Base-by-base conservation (phyloP, 2,329 filamentous ascomycete genomes). In the Scortechinia acanthostroma region DNA sequence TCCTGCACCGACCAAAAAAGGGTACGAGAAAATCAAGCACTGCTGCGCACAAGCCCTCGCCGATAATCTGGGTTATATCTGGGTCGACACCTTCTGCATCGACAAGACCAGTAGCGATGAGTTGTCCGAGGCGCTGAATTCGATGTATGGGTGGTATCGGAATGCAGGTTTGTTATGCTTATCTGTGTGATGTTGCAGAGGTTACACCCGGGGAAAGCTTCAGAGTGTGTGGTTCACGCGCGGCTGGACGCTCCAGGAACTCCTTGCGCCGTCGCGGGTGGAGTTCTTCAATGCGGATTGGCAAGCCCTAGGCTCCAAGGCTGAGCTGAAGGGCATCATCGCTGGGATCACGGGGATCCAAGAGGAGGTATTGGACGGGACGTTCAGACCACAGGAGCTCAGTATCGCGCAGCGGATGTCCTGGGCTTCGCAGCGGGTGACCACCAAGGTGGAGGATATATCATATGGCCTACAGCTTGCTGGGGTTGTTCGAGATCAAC, bases 1-100 rank as follows among this genome's bases (percentile, higher is more conserved):
- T n/a, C n/a, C n/a, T n/a, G n/a, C n/a, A n/a, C n/a, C n/a, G n/a
- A n/a, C n/a, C n/a, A n/a, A n/a, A n/a, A n/a, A n/a, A n/a, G n/a
- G n/a, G n/a, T n/a, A n/a, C n/a, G n/a, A n/a, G n/a, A 40, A 40
- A 17, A 40, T 40, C 35, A 13, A 40, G 17, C 10, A 19, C 10
- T 15, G 35, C 35, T 6, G 6, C 10, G 17, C 6, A 6, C 35
- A 40, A 17, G 35, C 35, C 10, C 35, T 10, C 35, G 35, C 6
- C 35, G 35, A 40, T 17, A 17, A 17, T 17, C 17, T 15, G 13
- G 35, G 20, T 17, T 40, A 40, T 17, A 17, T 40, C 10, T 40
- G 46, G 42, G 35, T 40, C 35, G 35, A 40, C 35, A 40, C 35
- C 13, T 40, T 13, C 35, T 40, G 35, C 35, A 40, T 40, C 35